These are phyloP conservation scores for Rhodotorula sp. DNA, from an alignment of 1,284 basidiomycete species.

Conservation along the genomic window DNA sequence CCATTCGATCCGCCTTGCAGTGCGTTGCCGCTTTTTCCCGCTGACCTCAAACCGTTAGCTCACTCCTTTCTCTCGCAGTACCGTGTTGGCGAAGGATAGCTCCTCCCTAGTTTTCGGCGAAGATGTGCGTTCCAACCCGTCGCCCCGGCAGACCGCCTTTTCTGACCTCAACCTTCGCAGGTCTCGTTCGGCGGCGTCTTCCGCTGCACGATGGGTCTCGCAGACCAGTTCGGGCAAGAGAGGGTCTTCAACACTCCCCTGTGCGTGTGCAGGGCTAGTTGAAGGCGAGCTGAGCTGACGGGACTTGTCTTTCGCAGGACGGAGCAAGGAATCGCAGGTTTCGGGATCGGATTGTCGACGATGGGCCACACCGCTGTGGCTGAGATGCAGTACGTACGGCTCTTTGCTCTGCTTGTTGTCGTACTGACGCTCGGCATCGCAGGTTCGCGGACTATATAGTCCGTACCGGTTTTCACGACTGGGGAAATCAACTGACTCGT, in stretches of 20 bases:
- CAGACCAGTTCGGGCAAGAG: slow-evolving; percentile 87
- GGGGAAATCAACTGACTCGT: not conserved
- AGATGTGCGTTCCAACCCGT: slow-evolving; percentile 63
- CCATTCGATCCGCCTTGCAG: slow-evolving; percentile 34
- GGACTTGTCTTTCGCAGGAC: slow-evolving; percentile 51
- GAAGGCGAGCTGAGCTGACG: not conserved
- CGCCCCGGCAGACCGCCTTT: not conserved
- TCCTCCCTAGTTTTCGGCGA: slow-evolving; percentile 87
- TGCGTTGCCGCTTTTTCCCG: not conserved
- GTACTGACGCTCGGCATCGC: not conserved
- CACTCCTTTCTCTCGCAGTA: slow-evolving; percentile 52
- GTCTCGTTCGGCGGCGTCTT: slow-evolving; percentile 81
- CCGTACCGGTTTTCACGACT: too few species aligned
- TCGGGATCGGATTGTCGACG: slow-evolving; percentile 84
- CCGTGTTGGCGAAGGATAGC: slow-evolving; percentile 78
- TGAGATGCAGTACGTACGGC: slow-evolving; percentile 64
- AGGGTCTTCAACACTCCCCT: slow-evolving; percentile 94
- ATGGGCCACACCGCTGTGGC: slow-evolving; percentile 95
- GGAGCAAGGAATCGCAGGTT: slow-evolving; percentile 92
- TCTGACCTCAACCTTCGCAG: slow-evolving; percentile 2
- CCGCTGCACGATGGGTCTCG: slow-evolving; percentile 72
- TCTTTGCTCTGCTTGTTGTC: not conserved
- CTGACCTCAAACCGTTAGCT: not conserved
- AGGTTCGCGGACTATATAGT: slow-evolving; percentile 28
- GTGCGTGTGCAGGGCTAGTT: slow-evolving; percentile 5